A percentile compares a stretch with the other conserved stretches of the same genome.
Evolutionary conservation across 768 basidiomycete genomes (phyloP).

Genomic region (Strobilomyces echinocephalus): DNA sequence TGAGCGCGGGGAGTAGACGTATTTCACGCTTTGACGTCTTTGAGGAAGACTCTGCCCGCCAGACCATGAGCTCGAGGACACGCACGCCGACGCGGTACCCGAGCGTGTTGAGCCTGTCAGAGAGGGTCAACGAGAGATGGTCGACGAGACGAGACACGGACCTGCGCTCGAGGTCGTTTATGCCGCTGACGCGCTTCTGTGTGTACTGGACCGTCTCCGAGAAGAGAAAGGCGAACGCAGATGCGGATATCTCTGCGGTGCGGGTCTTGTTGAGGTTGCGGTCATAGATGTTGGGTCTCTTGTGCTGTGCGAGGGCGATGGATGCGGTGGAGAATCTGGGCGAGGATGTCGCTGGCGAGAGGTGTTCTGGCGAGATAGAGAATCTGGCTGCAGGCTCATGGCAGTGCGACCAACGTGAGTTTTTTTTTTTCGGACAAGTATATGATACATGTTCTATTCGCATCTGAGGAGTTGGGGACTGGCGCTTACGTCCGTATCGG

Average conservation of each 20-base stretch:
- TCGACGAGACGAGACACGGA: too few species aligned
- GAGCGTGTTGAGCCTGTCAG: slow-evolving; percentile 74
- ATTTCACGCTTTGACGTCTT: slow-evolving; percentile 93
- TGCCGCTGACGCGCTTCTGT: slow-evolving; percentile 90
- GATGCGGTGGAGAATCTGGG: slow-evolving; percentile 67
- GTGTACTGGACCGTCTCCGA: slow-evolving; percentile 94
- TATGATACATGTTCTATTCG: too few species aligned
- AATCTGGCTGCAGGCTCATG: not conserved
- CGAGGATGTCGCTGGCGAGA: slow-evolving; percentile 50
- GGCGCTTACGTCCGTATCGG: too few species aligned
- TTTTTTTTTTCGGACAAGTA: too few species aligned
- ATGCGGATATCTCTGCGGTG: slow-evolving; percentile 73
- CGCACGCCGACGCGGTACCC: slow-evolving; percentile 90
- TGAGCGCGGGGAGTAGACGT: slow-evolving; percentile 84
- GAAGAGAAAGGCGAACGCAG: slow-evolving; percentile 87
- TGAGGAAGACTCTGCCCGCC: slow-evolving; percentile 70
- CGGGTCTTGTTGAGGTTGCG: slow-evolving; percentile 85
- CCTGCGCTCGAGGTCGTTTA: slow-evolving; percentile 94
- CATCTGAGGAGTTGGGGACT: too few species aligned
- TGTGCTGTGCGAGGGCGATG: slow-evolving; percentile 42
- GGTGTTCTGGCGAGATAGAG: not conserved
- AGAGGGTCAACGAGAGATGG: not conserved
- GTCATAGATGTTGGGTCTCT: slow-evolving; percentile 80
- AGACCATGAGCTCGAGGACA: slow-evolving; percentile 80
- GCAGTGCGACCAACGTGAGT: too few species aligned